Base-by-base conservation (phyloP, 306 rosid genomes). In the Pyrus communis region DNA sequence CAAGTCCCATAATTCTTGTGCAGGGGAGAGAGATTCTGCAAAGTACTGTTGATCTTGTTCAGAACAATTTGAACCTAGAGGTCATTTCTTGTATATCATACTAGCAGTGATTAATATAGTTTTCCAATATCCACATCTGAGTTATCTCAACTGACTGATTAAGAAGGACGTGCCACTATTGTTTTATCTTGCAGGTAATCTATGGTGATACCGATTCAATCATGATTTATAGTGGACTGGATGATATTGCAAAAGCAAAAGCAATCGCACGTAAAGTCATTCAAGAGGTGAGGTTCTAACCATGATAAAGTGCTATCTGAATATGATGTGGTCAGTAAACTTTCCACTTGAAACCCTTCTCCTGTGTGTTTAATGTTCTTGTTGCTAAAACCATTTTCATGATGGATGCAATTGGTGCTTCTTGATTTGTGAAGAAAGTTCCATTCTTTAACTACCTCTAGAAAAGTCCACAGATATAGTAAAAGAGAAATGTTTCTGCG, bases 181-280 rank as follows among this genome's bases (percentile, higher is more conserved):
- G n/a, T 82, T 82, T 69, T 80, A 61, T 77, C 67, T 69, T 62
- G 68, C 80, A 95, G 99, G 97, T 95, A 62, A 95, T 95, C 62
- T 95, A 95, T 73, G 98, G 98, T 4, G 98, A 95, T 76, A 95
- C 98, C 9, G 98, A 92, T 88, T 95, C 98, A 77, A 95, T 95
- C 67, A 95, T 95, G 98, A 88, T 95, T 84, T 86, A 92, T 83
- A 95, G 97, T 71, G 97, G 99, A 43, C 89, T 95, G 70, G 99
- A 95, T 82, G 97, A 92, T 79, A 82, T 92, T 84, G 80, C 78
- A 13, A 81, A 90, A 86, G 96, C 93, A 78, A 95, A 89, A 83
- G 82, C 87, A 78, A 88, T 92, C 67, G 92, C 99, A 60, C 83
- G 79, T 55, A 92, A 87, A 89, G 99, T 90, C 84, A 95, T 90